Percentiles rank a stretch among this genome's conserved stretches.
Conservation (phyloP, 805 yeast genomes). For the Starmerella apis region DNA sequence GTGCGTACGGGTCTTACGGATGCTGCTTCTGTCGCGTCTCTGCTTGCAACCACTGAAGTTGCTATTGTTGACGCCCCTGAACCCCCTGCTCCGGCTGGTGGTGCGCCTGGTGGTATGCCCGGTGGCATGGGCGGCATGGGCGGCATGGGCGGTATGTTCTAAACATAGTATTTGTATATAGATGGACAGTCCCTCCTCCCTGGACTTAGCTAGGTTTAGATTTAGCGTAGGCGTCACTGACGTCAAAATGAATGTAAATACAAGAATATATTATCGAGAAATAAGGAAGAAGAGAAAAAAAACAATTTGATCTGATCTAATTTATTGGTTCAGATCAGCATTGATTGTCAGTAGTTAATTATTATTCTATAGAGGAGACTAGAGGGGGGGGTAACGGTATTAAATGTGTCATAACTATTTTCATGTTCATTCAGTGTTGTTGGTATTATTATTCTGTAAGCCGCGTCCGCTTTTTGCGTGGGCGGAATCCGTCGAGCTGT, state of each 20-base stretch:
- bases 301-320: too few species aligned
- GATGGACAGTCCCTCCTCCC: neutral
- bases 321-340: too few species aligned
- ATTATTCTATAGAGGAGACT: too few species aligned
- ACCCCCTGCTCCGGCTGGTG: slow-evolving; percentile 49
- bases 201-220: neutral
- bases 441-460: slow-evolving; percentile 16
- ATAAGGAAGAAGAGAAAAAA: too few species aligned
- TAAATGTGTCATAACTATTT: too few species aligned
- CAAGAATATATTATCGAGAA: neutral
- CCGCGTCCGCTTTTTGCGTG: slow-evolving; percentile 16
- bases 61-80: slow-evolving; percentile 91
- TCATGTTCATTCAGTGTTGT: too few species aligned
- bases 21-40: slow-evolving; percentile 94
- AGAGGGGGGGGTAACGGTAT: too few species aligned
- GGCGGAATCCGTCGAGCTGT: slow-evolving; percentile 14
- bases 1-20: slow-evolving; percentile 92
- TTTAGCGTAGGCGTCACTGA: neutral
- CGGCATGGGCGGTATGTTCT: slow-evolving; percentile 19
- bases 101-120: slow-evolving; percentile 50
- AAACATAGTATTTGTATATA: neutral
- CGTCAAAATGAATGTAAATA: neutral
- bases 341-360: too few species aligned
- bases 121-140: slow-evolving; percentile 34
- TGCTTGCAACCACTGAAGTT: slow-evolving; percentile 96